These are phyloP conservation scores for Chenopodium album DNA, from an alignment of 148 eudicot genomes.

Conservation along the genomic window DNA sequence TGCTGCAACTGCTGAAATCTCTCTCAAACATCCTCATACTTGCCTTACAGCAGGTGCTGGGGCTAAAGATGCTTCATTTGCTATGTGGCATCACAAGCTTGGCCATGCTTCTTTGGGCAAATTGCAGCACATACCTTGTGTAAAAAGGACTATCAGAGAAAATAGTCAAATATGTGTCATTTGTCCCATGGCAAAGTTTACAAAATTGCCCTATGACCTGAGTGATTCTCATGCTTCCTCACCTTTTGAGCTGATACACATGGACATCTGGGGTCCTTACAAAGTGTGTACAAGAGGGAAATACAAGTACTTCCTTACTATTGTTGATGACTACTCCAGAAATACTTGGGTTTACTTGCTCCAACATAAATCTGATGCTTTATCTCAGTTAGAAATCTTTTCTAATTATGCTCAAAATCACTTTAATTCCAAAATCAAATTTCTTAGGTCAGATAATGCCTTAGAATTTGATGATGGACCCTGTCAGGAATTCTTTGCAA, in stretches of 20 bases:
- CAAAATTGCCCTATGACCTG: not conserved
- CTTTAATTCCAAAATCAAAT: no score
- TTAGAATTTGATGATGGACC: not conserved
- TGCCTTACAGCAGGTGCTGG: no score
- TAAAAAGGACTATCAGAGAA: no score
- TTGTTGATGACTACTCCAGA: not conserved
- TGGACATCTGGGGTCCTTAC: not conserved
- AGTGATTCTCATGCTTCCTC: not conserved
- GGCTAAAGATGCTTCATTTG: no score
- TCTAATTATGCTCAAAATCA: not conserved
- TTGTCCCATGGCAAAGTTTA: not conserved
- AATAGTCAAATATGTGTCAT: no score
- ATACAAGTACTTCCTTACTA: not conserved
- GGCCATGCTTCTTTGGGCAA: not conserved
- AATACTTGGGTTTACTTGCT: not conserved
- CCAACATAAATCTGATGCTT: not conserved
- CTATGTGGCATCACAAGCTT: not conserved
- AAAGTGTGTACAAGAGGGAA: not conserved
- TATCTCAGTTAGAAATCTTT: no score
- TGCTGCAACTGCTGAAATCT: no score
- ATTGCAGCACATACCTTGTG: rapidly evolving
- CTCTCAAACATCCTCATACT: no score
- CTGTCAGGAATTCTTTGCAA: not conserved
- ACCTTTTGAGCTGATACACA: not conserved
- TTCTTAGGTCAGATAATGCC: not conserved